These are phyloP conservation scores for Fraxinus nigra DNA, from an alignment of 305 asterid genomes.

Conservation along the genomic window DNA sequence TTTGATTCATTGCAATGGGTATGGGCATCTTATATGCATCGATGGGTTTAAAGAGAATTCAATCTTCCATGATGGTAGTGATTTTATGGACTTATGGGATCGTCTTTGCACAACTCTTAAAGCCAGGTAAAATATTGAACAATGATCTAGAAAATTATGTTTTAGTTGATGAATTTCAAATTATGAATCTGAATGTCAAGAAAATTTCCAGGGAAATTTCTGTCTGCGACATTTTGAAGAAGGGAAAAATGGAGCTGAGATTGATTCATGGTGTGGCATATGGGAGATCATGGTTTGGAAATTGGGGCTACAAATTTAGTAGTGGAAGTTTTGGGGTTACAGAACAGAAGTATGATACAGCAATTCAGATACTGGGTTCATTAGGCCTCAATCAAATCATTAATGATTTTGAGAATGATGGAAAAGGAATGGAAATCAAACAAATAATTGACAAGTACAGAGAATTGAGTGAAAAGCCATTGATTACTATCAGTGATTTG, in stretches of 20 bases:
- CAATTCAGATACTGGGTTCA: conserved; percentile 43
- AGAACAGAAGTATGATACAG: conserved; percentile 36
- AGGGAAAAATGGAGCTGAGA: conserved; percentile 42
- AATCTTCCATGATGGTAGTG: conserved; percentile 35
- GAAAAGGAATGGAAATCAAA: conserved; percentile 33
- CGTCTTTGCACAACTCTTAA: conserved; percentile 56
- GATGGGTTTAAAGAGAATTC: conserved; percentile 43
- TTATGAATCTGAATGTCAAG: conserved; percentile 6
- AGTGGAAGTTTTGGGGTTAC: conserved; percentile 39
- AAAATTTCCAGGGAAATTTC: conserved; percentile 54
- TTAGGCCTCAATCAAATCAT: conserved; percentile 42
- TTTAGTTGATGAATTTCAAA: not conserved
- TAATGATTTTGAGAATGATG: conserved; percentile 35
- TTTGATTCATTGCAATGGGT: conserved; percentile 76
- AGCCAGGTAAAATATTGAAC: conserved; percentile 45
- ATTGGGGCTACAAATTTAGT: conserved; percentile 62
- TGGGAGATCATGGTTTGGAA: conserved; percentile 53
- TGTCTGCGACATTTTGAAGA: conserved; percentile 37
- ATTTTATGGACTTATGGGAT: conserved; percentile 72
- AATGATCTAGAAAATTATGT: not conserved
- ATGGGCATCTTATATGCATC: conserved; percentile 68
- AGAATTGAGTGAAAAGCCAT: conserved; percentile 40
- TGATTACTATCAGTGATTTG: conserved; percentile 53
- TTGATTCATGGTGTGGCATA: conserved; percentile 53
- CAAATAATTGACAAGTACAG: conserved; percentile 39